phyloP scores from a whole-genome alignment of 495 filamentous ascomycete species.

The Penicillium daleae region DNA sequence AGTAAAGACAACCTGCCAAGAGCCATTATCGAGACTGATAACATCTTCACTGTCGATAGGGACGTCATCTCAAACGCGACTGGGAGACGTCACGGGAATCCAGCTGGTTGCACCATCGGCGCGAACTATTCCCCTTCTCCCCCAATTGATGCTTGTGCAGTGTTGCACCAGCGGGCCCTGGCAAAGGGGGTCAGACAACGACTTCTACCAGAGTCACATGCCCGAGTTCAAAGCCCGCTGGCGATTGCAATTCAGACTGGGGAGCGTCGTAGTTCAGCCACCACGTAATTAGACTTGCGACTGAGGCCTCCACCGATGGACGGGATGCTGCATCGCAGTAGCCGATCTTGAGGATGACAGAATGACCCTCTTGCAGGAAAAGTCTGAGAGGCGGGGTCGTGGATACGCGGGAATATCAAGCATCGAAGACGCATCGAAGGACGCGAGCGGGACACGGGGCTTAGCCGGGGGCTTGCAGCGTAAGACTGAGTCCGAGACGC shows the following conservation, averaged over 20 bases:
- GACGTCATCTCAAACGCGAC: slow-evolving; percentile 14
- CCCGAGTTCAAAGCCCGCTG: background rate
- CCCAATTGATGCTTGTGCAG: slow-evolving; percentile 6
- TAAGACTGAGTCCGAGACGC: slow-evolving; percentile 19
- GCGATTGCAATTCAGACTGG: slow-evolving; percentile 20
- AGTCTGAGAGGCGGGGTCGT: slow-evolving; percentile 9
- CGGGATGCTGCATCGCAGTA: slow-evolving; percentile 20
- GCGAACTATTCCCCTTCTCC: slow-evolving; percentile 10
- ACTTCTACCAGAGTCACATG: background rate
- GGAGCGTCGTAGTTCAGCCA: slow-evolving; percentile 13
- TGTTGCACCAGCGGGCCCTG: slow-evolving; percentile 14
- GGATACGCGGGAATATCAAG: slow-evolving; percentile 24
- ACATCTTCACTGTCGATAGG: slow-evolving; percentile 9
- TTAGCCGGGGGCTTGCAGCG: slow-evolving; percentile 26
- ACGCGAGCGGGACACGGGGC: slow-evolving; percentile 20
- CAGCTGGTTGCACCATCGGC: slow-evolving; percentile 17
- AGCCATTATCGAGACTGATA: background rate
- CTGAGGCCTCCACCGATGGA: slow-evolving; percentile 7
- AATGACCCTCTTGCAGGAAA: slow-evolving; percentile 27
- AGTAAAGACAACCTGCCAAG: slow-evolving; percentile 1
- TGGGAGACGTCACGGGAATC: background rate
- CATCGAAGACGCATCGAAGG: slow-evolving; percentile 48
- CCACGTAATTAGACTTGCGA: slow-evolving; percentile 5
- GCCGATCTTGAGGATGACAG: slow-evolving; percentile 21
- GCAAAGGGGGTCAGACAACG: slow-evolving; percentile 10